Conservation (phyloP, 2,329 filamentous ascomycete species). For the Verruconis gallopava region DNA sequence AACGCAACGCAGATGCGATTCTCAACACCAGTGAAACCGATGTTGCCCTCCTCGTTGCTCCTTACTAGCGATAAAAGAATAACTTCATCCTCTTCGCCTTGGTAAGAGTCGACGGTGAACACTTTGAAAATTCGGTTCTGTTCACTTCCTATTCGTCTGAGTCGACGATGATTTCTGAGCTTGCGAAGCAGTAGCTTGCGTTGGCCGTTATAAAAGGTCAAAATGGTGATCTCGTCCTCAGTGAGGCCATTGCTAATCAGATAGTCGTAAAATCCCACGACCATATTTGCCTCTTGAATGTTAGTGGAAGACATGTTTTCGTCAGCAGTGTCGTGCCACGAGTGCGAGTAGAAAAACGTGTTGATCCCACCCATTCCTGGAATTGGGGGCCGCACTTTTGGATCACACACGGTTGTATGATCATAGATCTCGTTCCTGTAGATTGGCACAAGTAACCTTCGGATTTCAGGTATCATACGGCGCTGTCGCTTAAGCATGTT, state of each 20-base stretch:
- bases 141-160: not conserved
- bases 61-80: conserved; percentile 70
- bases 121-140: conserved; percentile 42
- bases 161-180: conserved; percentile 22
- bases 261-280: conserved; percentile 59
- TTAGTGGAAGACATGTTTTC: conserved; percentile 57
- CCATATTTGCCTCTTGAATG: conserved; percentile 58
- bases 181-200: conserved; percentile 47
- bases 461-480: conserved; percentile 57
- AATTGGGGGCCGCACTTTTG: conserved; percentile 35
- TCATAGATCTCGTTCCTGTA: conserved; percentile 45
- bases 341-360: conserved; percentile 51
- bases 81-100: conserved; percentile 82
- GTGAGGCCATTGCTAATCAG: conserved; percentile 54
- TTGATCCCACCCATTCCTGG: conserved; percentile 50
- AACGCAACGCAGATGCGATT: conserved; percentile 51
- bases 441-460: conserved; percentile 47
- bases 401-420: conserved; percentile 40
- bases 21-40: conserved; percentile 61
- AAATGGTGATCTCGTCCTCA: conserved; percentile 54
- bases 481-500: conserved; percentile 56
- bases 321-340: conserved; percentile 52
- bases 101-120: conserved; percentile 76
- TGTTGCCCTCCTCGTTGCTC: conserved; percentile 43
- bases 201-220: conserved; percentile 86